phyloP scores from a whole-genome alignment of 352 stramenopile genomes.

The Phytophthora europaea region DNA sequence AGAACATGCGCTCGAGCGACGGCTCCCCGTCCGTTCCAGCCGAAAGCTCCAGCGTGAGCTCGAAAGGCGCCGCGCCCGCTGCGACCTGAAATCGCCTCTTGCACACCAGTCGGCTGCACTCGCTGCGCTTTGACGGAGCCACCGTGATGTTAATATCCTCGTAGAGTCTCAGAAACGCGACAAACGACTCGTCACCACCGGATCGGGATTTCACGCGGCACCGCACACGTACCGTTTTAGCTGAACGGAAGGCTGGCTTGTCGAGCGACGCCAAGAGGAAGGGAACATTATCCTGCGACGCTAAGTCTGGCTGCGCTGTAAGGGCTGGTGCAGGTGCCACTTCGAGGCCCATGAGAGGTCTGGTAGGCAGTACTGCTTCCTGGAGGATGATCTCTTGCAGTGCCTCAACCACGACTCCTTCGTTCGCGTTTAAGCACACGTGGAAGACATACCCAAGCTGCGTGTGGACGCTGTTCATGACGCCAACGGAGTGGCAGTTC shows the following conservation, averaged over 20 bases:
- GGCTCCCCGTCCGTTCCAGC: background rate
- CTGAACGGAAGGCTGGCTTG: conserved; percentile 6
- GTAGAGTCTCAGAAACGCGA: conserved; percentile 16
- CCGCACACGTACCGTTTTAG: conserved; percentile 10
- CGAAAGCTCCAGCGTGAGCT: conserved; percentile 11
- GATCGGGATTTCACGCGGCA: conserved; percentile 4
- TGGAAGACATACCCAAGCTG: conserved; percentile 24
- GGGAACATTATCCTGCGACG: background rate
- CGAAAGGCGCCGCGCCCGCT: conserved; percentile 3
- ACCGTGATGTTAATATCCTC: conserved; percentile 19
- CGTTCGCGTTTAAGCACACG: conserved; percentile 13
- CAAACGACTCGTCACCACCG: background rate
- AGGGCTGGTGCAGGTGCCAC: background rate
- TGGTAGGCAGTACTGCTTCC: background rate
- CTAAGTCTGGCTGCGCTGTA: background rate
- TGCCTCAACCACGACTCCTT: conserved; percentile 14
- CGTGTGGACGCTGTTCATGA: conserved; percentile 15
- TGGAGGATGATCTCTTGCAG: conserved; percentile 19
- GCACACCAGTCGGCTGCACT: conserved; percentile 6
- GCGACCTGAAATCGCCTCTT: conserved; percentile 13
- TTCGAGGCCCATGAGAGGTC: background rate
- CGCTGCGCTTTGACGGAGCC: conserved; percentile 1
- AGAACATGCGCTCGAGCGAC: background rate
- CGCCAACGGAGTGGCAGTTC: conserved; percentile 8
- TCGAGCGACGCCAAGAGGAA: conserved; percentile 7